Evolutionary conservation across 2,329 filamentous ascomycete genomes (phyloP), one percentile per base, ranked within the genome.

Genomic region (Sporothrix sp.): DNA sequence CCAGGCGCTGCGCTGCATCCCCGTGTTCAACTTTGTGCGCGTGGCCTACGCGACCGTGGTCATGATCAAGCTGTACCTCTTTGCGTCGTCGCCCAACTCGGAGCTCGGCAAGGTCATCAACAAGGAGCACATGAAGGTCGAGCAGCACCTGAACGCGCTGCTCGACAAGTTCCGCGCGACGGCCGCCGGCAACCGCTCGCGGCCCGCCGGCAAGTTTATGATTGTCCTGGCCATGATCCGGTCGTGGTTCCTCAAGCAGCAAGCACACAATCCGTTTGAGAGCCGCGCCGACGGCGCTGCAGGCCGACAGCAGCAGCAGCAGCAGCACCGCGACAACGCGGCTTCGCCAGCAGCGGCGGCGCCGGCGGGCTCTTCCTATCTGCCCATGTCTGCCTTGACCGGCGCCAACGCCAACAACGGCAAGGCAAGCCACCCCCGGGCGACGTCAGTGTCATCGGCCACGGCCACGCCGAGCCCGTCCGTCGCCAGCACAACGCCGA

Each of bases 41-140:
- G 78, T 87, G 16, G 79, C 83, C 10, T 87, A 87, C 60, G 81
- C 80, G 6, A 74, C 82, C 2, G 81, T 88, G 18, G 78, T 85
- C 28, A 69, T 88, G 33, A 83, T 87, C 62, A 88, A 87, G 64
- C 76, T 89, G 54, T 84, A 83, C 65, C 52, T 54, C 14, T 82
- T 85, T 45, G 78, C 81, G 8, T 76, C 77, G 2, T 74, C 76
- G 13, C 76, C 81, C 1, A 74, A 76, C 36, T 82, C 78, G 14
- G 81, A 83, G 57, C 73, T 90, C 1, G 81, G 80, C n/a, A 76
- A 77, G 53, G 75, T 89, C 16, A 82, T 91, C 55, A 74, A 81
- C 57, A 78, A 78, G 55, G 75, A 82, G 50, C 74, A 82, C 56
- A 75, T 91, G 67, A 80, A 81, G 54, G 75, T 79, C 16, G 71